phyloP scores from a whole-genome alignment of 768 basidiomycete species.

The Psilocybe azurescens region DNA sequence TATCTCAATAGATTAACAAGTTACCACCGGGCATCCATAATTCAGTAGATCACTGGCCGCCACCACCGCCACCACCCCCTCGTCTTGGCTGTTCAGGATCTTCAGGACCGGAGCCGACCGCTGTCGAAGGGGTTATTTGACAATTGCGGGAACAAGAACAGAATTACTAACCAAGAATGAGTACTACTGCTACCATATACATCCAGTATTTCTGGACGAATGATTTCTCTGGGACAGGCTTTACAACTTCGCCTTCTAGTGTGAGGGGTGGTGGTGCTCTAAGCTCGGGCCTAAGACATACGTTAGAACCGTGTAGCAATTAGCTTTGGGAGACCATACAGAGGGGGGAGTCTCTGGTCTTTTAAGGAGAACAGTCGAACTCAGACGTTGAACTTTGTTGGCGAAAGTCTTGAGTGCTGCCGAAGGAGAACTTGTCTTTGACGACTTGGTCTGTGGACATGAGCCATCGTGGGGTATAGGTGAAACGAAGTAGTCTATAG shows the following conservation, averaged over 20 bases:
- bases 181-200: slow-evolving; percentile 65
- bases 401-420: slow-evolving; percentile 30
- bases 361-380: slow-evolving; percentile 57
- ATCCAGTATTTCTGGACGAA: slow-evolving; percentile 94
- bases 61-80: slow-evolving; percentile 17
- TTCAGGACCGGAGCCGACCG: slow-evolving; percentile 42
- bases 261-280: slow-evolving; percentile 71
- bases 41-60: background rate
- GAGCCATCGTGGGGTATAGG: slow-evolving; percentile 72
- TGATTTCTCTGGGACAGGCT: slow-evolving; percentile 69
- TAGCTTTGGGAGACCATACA: slow-evolving; percentile 48
- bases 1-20: background rate
- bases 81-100: slow-evolving; percentile 39
- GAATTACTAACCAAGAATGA: slow-evolving; percentile 59
- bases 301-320: background rate
- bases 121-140: slow-evolving; percentile 19
- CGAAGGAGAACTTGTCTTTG: slow-evolving; percentile 20
- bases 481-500: slow-evolving; percentile 74
- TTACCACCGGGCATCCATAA: background rate
- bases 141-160: background rate
- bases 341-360: slow-evolving; percentile 58
- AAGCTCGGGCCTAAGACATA: slow-evolving; percentile 61
- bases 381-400: slow-evolving; percentile 36
- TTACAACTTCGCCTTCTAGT: slow-evolving; percentile 65
- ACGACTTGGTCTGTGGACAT: slow-evolving; percentile 50